phyloP scores from a whole-genome alignment of 2,329 filamentous ascomycete species.

The Neobulgaria alba region DNA sequence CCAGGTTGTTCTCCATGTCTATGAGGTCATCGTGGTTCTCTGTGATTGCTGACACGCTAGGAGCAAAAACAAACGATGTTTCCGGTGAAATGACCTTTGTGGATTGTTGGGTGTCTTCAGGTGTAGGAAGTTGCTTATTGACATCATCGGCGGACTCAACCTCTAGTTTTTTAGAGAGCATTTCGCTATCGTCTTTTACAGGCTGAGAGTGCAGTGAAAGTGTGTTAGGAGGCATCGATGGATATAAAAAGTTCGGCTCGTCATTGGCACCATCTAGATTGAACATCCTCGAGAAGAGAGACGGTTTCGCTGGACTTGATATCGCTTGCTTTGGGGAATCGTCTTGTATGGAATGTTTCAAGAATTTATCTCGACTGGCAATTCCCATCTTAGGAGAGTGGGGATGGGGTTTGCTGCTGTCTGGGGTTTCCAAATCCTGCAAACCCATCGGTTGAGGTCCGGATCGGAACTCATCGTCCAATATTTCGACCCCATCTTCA shows the following conservation, averaged over 20 bases:
- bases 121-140: slow-evolving; percentile 20
- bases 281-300: slow-evolving; percentile 7
- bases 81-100: slow-evolving; percentile 9
- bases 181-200: too few species aligned
- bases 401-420: too few species aligned
- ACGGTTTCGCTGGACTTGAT: slow-evolving; percentile 1
- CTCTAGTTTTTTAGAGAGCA: background rate
- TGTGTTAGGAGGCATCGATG: slow-evolving; percentile 6
- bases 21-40: too few species aligned
- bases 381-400: too few species aligned
- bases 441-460: too few species aligned
- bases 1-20: too few species aligned
- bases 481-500: slow-evolving; percentile 2
- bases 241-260: slow-evolving; percentile 7
- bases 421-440: too few species aligned
- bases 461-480: slow-evolving; percentile 2
- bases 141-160: background rate
- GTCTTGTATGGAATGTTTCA: too few species aligned
- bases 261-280: slow-evolving; percentile 19
- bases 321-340: too few species aligned
- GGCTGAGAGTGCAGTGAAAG: background rate
- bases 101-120: slow-evolving; percentile 21
- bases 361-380: too few species aligned
- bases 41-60: too few species aligned
- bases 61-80: slow-evolving; percentile 8